A percentile compares a stretch with the other conserved stretches of the same genome.
Evolutionary conservation across 2,329 filamentous ascomycete species (phyloP).

Genomic region (Intubia oerlemansii): DNA sequence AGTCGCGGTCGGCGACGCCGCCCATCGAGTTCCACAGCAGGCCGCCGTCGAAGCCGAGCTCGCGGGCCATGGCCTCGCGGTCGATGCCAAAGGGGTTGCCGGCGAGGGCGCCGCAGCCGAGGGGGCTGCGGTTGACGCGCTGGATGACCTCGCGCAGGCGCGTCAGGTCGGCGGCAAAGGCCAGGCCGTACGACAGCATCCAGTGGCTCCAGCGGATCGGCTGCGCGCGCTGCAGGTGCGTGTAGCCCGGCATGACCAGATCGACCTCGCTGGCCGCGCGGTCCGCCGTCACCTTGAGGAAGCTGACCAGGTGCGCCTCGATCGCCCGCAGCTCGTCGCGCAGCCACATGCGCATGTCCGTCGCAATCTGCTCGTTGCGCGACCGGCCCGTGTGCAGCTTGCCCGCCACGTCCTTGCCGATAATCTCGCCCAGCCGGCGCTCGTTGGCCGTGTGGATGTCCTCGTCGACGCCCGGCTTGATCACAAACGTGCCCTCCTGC

Average conservation of each 20-base stretch:
- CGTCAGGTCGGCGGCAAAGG: conserved; percentile 55
- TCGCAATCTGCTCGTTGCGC: conserved; percentile 78
- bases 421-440: conserved; percentile 58
- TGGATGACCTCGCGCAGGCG: conserved; percentile 50
- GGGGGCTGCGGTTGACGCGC: conserved; percentile 51
- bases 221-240: conserved; percentile 63
- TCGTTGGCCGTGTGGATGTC: conserved; percentile 50
- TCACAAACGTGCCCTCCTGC: conserved; percentile 25
- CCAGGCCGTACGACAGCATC: conserved; percentile 53
- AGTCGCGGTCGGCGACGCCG: conserved; percentile 58
- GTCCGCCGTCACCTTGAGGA: conserved; percentile 46
- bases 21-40: conserved; percentile 60
- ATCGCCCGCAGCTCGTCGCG: conserved; percentile 51
- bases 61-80: conserved; percentile 54
- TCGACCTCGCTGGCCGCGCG: conserved; percentile 58
- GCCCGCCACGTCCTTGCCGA: conserved; percentile 65
- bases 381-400: conserved; percentile 80
- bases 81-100: conserved; percentile 72
- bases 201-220: conserved; percentile 68
- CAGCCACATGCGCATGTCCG: conserved; percentile 80
- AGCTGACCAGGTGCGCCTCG: conserved; percentile 43
- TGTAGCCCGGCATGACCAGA: conserved; percentile 71
- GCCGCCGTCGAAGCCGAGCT: conserved; percentile 58
- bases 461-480: conserved; percentile 31
- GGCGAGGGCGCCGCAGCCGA: conserved; percentile 58